These are phyloP conservation scores for Cardamine chenopodiifolia DNA, from an alignment of 345 rosid genomes.

Conservation along the genomic window DNA sequence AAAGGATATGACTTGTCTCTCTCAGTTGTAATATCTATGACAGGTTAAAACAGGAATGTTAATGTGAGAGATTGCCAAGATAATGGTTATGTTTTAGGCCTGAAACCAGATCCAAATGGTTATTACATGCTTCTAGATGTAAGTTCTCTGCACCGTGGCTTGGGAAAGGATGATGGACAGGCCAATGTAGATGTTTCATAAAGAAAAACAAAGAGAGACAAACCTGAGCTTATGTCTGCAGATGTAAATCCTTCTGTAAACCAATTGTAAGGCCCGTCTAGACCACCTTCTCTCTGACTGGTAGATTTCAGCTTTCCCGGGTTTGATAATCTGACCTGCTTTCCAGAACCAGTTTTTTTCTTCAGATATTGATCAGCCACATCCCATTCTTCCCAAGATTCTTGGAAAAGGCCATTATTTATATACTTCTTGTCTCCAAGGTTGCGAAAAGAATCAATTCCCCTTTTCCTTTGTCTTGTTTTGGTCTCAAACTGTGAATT, in stretches of 20 bases:
- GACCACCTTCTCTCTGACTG: conserved; percentile 36
- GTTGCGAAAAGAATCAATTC: conserved; percentile 35
- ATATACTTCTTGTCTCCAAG: conserved; percentile 33
- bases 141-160: conserved; percentile 20
- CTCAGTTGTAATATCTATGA: conserved; percentile 46
- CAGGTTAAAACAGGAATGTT: conserved; percentile 32
- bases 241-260: conserved; percentile 48
- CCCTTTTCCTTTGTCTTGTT: conserved; percentile 43
- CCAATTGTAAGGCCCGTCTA: conserved; percentile 35
- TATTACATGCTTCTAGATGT: neutral
- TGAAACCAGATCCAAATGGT: conserved; percentile 8
- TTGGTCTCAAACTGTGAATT: conserved; percentile 37
- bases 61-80: conserved; percentile 23
- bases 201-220: conserved; percentile 15
- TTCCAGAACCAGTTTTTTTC: conserved; percentile 25
- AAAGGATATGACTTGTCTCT: conserved; percentile 38
- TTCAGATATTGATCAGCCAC: conserved; percentile 30
- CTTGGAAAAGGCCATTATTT: conserved; percentile 33
- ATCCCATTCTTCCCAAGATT: conserved; percentile 39
- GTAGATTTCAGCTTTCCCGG: conserved; percentile 40
- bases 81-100: conserved; percentile 32
- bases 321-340: conserved; percentile 41
- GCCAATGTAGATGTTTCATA: conserved; percentile 32
- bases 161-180: conserved; percentile 30
- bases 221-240: conserved; percentile 40